These are phyloP conservation scores for Globisporangium yorkense DNA, from an alignment of 352 stramenopile species.

Conservation along the genomic window DNA sequence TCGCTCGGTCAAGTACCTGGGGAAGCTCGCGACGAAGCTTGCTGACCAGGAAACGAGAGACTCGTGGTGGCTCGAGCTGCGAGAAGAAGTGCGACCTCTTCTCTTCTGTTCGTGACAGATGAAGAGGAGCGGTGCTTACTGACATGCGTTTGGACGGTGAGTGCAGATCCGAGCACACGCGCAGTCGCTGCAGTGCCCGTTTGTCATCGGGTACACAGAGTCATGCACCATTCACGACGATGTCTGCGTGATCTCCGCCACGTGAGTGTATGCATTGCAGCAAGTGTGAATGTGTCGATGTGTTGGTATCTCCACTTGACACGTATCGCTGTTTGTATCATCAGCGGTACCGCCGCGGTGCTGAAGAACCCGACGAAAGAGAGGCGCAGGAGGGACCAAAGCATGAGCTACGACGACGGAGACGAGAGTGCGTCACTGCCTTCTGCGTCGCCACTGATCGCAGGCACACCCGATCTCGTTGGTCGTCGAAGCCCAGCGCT, in stretches of 20 bases:
- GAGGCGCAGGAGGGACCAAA: constrained; percentile 24
- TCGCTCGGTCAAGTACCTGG: constrained; percentile 87
- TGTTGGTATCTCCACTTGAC: not conserved
- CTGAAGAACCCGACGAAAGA: constrained; percentile 65
- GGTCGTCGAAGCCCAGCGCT: constrained; percentile 42
- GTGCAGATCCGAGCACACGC: constrained; percentile 92
- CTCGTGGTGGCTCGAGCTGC: constrained; percentile 96
- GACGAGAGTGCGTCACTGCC: constrained; percentile 26
- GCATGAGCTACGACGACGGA: constrained; percentile 28
- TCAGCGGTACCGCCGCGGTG: constrained; percentile 68
- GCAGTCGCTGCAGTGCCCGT: constrained; percentile 92
- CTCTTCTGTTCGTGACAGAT: not conserved
- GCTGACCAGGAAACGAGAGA: constrained; percentile 97
- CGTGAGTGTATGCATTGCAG: constrained; percentile 30
- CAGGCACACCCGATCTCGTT: constrained; percentile 27
- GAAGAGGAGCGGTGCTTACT: not conserved
- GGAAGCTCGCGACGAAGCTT: constrained; percentile 92
- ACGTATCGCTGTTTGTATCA: not conserved
- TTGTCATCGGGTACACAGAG: constrained; percentile 96
- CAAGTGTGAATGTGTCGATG: not conserved
- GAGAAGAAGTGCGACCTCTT: constrained; percentile 82
- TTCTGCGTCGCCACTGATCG: constrained; percentile 29
- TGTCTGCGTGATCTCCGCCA: constrained; percentile 95
- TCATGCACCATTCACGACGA: constrained; percentile 97
- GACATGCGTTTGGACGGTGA: not conserved